Base-by-base conservation (phyloP, 352 stramenopile species). In the Phytophthora rubi region DNA sequence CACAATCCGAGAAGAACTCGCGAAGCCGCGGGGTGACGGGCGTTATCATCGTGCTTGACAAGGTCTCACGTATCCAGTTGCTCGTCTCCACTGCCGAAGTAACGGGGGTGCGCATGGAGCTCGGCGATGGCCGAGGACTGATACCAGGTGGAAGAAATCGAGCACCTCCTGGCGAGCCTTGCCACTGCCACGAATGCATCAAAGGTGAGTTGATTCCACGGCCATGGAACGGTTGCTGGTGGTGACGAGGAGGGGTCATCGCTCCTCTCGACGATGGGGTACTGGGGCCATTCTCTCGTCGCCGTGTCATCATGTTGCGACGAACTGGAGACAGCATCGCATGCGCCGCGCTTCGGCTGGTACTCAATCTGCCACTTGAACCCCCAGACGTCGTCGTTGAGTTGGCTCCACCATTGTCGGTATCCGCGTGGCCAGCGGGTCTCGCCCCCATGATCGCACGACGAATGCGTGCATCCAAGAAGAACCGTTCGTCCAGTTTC, bases 71-170 rank as follows among this genome's bases (percentile, higher is more conserved):
- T 30, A 96, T 78, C 88, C 88, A 96, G 26, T 86, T 90, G 73
- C 79, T 94, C 16, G 84, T 95, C 61, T 96, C 88, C 3, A 96
- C 82, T 28, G 89, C 89, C 0, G 88, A 82, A 6, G 83, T 91
- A 5, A 96, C 84, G 1, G 89, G 89, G 3, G 89, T 95, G 44
- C 89, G 84, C 37, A 82, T 74, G 1, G 78, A 70, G 26, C 73
- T 72, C 6, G 88, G 84, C 1, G 86, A 93, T 5, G 63, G 64
- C 21, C 72, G 69, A 51, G 77, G 78, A 35, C 57, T 82, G 37
- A 62, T 70, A 73, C 32, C 56, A 6, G 59, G 10, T 1, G 60
- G 13, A 30, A 71, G 39, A 30, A 73, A 65, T 15, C 55, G 65
- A 15, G 53, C 15, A 18, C 65, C 59, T 32, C 60, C 32, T 1